Base-by-base conservation (phyloP, 306 rosid species). In the Hippophae tibetana region DNA sequence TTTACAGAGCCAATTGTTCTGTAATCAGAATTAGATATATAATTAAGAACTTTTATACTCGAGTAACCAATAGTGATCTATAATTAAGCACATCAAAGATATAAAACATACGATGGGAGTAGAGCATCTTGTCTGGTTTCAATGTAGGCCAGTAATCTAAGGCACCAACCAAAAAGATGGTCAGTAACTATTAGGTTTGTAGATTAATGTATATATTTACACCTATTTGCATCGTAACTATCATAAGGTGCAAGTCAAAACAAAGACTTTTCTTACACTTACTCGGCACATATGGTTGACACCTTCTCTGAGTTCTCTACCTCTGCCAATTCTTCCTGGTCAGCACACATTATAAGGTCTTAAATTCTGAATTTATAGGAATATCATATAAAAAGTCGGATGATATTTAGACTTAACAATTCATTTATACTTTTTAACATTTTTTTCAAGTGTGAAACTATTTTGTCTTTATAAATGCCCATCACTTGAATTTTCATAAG, bases 291-390 rank as follows among this genome's bases (percentile, higher is more conserved):
- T 63, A 80, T 70, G 12, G 85, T 72, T 14, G 95, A 87, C 64
- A 81, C 79, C 47, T 78, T 80, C 52, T 85, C 95, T 7, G 83
- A 67, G 60, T 58, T 76, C 45, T 80, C 87, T 7, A 87, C 83
- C 78, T 84, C 89, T 53, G 72, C 79, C 74, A 87, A 67, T 67
- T 87, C 95, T 56, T 84, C 85, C 95, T 87, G 87, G 42, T 63
- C 23, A 66, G 38, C 47, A 53, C 60, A 48, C 12, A 52, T 42
- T 61, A 7, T n/a, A 42, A 43, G 11, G n/a, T 63, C 63, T 57
- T 27, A 40, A 10, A 40, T 7, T 49, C 25, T 10, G 53, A 13
- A 12, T 12, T 10, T 12, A n/a, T 3, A 13, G 1, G 18, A 66
- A 69, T 31, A 7, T 47, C 61, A 60, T 61, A 0, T 1, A 18